These are phyloP conservation scores for Naegleria fowleri DNA, from an alignment of 208 protist species.

Conservation along the genomic window DNA sequence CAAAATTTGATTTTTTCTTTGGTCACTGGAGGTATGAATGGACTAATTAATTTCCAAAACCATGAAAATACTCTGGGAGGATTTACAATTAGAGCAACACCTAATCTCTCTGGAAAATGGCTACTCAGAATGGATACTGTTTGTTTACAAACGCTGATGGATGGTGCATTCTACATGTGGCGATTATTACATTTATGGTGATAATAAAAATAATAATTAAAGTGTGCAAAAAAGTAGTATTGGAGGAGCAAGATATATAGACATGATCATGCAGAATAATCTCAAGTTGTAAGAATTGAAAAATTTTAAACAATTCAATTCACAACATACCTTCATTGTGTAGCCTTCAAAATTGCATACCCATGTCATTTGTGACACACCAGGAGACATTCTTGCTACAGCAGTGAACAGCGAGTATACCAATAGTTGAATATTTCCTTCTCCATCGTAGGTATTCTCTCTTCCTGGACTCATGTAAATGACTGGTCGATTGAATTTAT, in stretches of 20 bases:
- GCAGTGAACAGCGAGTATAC: not conserved
- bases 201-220: too few species aligned
- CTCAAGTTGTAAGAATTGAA: too few species aligned
- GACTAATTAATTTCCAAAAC: constrained; percentile 65
- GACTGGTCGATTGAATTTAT: not conserved
- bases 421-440: not conserved
- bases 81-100: constrained; percentile 70
- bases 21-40: constrained; percentile 64
- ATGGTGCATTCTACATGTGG: not conserved
- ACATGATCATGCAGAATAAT: too few species aligned
- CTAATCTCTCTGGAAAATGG: constrained; percentile 71
- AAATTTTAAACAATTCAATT: too few species aligned
- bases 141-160: not conserved
- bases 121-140: constrained; percentile 49
- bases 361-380: not conserved
- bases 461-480: not conserved
- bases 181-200: too few species aligned
- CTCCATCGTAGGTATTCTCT: not conserved
- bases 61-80: constrained; percentile 62
- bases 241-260: too few species aligned
- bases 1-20: constrained; percentile 64
- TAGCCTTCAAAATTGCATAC: not conserved
- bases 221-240: too few species aligned
- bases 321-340: not conserved
- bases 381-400: not conserved